Percentiles rank a stretch among this genome's conserved stretches.
Evolutionary conservation across 768 basidiomycete species (phyloP).

Genomic region (Suillus bovinus): DNA sequence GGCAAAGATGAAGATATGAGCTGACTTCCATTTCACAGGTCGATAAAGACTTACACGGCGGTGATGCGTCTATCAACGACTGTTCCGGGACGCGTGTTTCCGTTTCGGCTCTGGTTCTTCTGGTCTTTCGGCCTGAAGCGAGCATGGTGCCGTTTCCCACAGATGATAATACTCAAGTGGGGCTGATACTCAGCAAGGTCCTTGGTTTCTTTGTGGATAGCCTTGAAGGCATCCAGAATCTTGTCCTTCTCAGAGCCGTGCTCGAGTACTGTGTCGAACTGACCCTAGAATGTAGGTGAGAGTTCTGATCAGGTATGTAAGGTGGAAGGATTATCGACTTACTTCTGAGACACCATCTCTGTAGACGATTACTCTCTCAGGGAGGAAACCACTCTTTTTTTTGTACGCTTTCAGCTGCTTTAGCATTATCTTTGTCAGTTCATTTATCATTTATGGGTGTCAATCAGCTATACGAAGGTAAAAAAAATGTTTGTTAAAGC

Average conservation of each 20-base stretch:
- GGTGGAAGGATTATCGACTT: slow-evolving; percentile 16
- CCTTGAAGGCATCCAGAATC: slow-evolving; percentile 59
- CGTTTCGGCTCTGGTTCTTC: slow-evolving; percentile 55
- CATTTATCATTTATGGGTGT: slow-evolving; percentile 62
- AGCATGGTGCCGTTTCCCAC: slow-evolving; percentile 68
- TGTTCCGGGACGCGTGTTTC: slow-evolving; percentile 79
- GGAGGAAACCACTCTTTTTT: slow-evolving; percentile 55
- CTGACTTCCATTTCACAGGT: slow-evolving; percentile 1
- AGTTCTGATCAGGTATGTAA: background rate
- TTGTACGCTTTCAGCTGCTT: slow-evolving; percentile 65
- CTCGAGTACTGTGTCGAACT: slow-evolving; percentile 60
- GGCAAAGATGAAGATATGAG: background rate
- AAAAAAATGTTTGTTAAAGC: background rate
- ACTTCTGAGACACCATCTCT: slow-evolving; percentile 86
- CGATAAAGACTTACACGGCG: slow-evolving; percentile 48
- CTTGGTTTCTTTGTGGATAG: slow-evolving; percentile 35
- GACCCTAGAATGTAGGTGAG: slow-evolving; percentile 48
- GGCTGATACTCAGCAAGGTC: background rate
- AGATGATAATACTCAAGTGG: slow-evolving; percentile 68
- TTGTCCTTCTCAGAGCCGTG: slow-evolving; percentile 45
- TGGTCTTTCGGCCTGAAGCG: slow-evolving; percentile 58
- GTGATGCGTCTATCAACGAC: slow-evolving; percentile 81
- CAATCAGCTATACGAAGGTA: background rate
- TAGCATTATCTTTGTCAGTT: slow-evolving; percentile 64
- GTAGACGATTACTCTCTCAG: slow-evolving; percentile 69